Conservation (phyloP, 306 rosid species). For the Astragalus glycyphyllos region DNA sequence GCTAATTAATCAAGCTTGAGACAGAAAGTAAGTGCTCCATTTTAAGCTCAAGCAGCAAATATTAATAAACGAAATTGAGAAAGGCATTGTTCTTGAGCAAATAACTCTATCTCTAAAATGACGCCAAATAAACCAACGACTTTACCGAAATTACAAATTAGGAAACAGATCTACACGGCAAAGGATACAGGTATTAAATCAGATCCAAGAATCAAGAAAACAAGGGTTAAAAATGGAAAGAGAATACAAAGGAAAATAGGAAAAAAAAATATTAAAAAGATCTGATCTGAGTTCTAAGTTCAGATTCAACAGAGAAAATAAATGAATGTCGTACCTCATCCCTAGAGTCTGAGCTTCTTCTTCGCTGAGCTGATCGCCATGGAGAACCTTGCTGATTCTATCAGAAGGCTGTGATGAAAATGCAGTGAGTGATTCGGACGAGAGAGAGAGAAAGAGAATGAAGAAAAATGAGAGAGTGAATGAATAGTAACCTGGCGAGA, state of each 20-base stretch:
- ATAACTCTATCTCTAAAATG: not conserved
- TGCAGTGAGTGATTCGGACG: not conserved
- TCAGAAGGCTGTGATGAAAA: slow-evolving; percentile 76
- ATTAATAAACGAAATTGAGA: not conserved
- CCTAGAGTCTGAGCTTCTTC: slow-evolving; percentile 80
- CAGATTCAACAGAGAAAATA: not conserved
- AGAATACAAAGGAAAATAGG: too few species aligned
- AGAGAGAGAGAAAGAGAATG: not conserved
- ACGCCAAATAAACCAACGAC: not conserved
- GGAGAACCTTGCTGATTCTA: slow-evolving; percentile 85
- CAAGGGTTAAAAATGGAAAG: not conserved
- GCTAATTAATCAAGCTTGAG: slow-evolving; percentile 5
- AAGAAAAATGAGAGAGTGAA: not conserved
- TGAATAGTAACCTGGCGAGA: slow-evolving; percentile 43
- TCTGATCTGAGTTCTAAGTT: slow-evolving; percentile 34
- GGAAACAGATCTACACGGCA: slow-evolving; percentile 36
- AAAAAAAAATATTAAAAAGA: slow-evolving; percentile 10
- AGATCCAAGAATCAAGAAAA: slow-evolving; percentile 32
- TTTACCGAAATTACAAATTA: not conserved
- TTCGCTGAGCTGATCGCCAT: slow-evolving; percentile 79
- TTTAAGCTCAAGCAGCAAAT: slow-evolving; percentile 20
- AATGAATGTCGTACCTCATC: slow-evolving; percentile 43
- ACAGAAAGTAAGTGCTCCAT: not conserved
- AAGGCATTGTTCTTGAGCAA: not conserved
- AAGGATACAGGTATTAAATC: slow-evolving; percentile 9